phyloP scores from a whole-genome alignment of 495 filamentous ascomycete species.

The Penicillium psychrofluorescens region DNA sequence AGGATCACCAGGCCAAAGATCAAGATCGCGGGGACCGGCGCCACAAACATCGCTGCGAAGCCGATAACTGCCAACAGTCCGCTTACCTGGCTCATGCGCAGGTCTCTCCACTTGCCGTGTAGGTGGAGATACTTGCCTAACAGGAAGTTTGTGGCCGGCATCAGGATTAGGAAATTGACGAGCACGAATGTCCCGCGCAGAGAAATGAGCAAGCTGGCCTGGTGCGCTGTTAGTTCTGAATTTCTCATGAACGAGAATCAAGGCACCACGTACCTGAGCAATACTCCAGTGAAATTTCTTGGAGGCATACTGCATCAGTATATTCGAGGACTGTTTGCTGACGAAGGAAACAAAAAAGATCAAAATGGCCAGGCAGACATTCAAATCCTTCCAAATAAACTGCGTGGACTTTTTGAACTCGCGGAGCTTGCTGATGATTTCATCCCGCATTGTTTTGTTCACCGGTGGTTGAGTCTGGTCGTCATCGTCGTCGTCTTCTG shows the following conservation, averaged over 20 bases:
- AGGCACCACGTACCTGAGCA: constrained; percentile 15
- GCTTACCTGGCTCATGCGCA: constrained; percentile 23
- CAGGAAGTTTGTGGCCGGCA: constrained; percentile 19
- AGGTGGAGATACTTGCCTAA: constrained; percentile 18
- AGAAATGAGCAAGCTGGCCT: constrained; percentile 36
- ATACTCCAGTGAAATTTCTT: constrained; percentile 37
- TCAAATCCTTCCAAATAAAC: constrained; percentile 26
- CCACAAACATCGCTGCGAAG: constrained; percentile 20
- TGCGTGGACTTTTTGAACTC: constrained; percentile 20
- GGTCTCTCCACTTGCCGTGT: constrained; percentile 21
- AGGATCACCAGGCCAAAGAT: constrained; percentile 26
- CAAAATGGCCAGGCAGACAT: constrained; percentile 21
- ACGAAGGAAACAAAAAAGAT: constrained; percentile 22
- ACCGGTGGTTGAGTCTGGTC: neutral
- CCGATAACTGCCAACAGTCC: constrained; percentile 21
- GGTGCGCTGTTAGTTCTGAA: constrained; percentile 2
- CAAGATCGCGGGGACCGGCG: constrained; percentile 22
- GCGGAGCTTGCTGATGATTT: constrained; percentile 6
- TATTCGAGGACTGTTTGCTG: constrained; percentile 17
- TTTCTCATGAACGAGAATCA: neutral
- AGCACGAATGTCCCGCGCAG: constrained; percentile 29
- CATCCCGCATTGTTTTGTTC: constrained; percentile 7
- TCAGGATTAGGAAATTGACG: constrained; percentile 22
- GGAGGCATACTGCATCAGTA: constrained; percentile 36
- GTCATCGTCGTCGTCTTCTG: neutral